Conservation (phyloP, 805 yeast genomes). For the Schwanniomyces yamadae region DNA sequence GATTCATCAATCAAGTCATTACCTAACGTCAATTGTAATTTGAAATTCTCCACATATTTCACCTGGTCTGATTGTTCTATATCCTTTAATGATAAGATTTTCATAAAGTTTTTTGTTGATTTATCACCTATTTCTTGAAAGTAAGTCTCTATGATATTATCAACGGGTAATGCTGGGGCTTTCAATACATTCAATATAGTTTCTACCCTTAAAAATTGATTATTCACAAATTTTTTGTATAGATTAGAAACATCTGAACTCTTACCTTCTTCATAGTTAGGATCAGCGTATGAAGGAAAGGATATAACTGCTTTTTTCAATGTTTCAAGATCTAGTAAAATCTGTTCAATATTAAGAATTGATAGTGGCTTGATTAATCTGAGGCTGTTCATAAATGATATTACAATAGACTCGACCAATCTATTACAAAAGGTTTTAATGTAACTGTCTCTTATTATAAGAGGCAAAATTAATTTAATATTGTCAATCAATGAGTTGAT, state of each 20-base stretch:
- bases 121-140: constrained; percentile 66
- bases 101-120: constrained; percentile 59
- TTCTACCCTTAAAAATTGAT: constrained; percentile 48
- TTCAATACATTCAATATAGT: constrained; percentile 65
- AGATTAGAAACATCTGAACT: constrained; percentile 20
- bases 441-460: constrained; percentile 67
- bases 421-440: constrained; percentile 74
- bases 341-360: constrained; percentile 72
- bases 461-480: constrained; percentile 49
- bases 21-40: constrained; percentile 30
- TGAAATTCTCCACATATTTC: constrained; percentile 38
- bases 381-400: constrained; percentile 56
- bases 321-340: constrained; percentile 67
- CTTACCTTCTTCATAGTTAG: constrained; percentile 28
- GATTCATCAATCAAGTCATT: constrained; percentile 27
- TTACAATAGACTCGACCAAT: constrained; percentile 61
- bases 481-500: constrained; percentile 46
- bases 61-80: constrained; percentile 29
- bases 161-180: constrained; percentile 60
- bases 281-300: constrained; percentile 43
- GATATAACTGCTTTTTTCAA: constrained; percentile 54
- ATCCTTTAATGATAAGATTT: constrained; percentile 64
- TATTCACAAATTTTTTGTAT: constrained; percentile 44
- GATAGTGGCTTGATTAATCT: constrained; percentile 66
- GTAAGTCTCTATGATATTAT: constrained; percentile 63